phyloP scores from a whole-genome alignment of 768 basidiomycete genomes.

The Holtermanniella nyarrowii region DNA sequence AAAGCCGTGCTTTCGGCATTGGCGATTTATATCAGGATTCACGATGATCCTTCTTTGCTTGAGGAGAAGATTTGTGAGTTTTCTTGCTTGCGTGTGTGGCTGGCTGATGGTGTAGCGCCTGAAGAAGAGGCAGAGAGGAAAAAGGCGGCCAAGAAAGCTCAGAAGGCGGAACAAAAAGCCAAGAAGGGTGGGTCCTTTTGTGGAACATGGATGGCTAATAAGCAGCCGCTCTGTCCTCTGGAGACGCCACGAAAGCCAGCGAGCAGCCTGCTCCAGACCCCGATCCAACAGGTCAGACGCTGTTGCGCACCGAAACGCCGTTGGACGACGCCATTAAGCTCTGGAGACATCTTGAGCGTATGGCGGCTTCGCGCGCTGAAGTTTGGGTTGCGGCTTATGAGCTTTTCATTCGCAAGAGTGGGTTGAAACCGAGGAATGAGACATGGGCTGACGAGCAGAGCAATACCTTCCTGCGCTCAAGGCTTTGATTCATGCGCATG shows the following conservation, averaged over 20 bases:
- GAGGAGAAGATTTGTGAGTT: slow-evolving; percentile 31
- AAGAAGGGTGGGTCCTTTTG: slow-evolving; percentile 21
- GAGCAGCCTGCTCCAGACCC: slow-evolving; percentile 49
- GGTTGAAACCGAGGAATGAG: slow-evolving; percentile 35
- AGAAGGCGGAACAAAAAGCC: slow-evolving; percentile 37
- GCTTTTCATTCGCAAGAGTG: slow-evolving; percentile 70
- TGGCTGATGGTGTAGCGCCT: slow-evolving; percentile 12
- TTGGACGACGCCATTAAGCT: slow-evolving; percentile 67
- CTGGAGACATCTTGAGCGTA: slow-evolving; percentile 53
- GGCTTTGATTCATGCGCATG: slow-evolving; percentile 54
- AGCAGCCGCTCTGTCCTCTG: slow-evolving; percentile 14
- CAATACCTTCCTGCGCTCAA: slow-evolving; percentile 68
- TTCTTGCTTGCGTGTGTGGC: neutral
- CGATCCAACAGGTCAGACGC: slow-evolving; percentile 69
- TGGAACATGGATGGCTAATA: neutral
- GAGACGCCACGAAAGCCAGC: slow-evolving; percentile 17
- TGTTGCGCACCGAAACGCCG: slow-evolving; percentile 54
- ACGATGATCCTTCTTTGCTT: slow-evolving; percentile 32
- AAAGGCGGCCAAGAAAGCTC: slow-evolving; percentile 39
- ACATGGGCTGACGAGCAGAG: slow-evolving; percentile 45
- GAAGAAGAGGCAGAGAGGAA: slow-evolving; percentile 40
- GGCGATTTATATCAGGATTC: slow-evolving; percentile 46
- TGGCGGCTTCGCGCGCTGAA: slow-evolving; percentile 51
- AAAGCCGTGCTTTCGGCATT: slow-evolving; percentile 62
- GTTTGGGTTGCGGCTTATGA: slow-evolving; percentile 70